These are phyloP conservation scores for Entamoeba nuttalli DNA, from an alignment of 208 protist genomes.

Conservation along the genomic window DNA sequence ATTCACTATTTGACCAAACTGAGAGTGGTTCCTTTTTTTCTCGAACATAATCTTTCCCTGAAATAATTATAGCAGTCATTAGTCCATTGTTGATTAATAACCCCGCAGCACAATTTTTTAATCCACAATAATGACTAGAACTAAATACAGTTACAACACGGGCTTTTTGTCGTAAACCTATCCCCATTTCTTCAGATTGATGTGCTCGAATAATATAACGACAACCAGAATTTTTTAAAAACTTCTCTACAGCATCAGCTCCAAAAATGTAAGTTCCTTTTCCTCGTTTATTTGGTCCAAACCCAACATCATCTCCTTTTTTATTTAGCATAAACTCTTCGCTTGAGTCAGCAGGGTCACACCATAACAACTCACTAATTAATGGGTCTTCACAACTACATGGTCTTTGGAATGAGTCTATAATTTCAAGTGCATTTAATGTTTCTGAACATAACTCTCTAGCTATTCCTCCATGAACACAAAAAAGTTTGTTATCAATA, in stretches of 20 bases:
- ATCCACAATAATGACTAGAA: not conserved
- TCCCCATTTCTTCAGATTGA: not conserved
- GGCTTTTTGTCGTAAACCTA: not conserved
- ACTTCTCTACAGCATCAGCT: not conserved
- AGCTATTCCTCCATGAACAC: constrained; percentile 68
- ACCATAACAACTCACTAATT: not conserved
- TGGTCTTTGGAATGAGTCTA: not conserved
- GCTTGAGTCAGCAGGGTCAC: not conserved
- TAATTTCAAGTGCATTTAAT: not conserved
- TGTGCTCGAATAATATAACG: not conserved
- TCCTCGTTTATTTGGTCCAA: not conserved
- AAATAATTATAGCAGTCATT: not conserved
- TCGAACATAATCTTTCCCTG: not conserved
- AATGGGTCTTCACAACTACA: not conserved
- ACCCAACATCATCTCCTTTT: not conserved
- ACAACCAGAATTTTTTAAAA: not conserved
- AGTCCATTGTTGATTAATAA: not conserved
- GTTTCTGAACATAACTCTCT: not conserved
- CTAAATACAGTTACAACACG: not conserved
- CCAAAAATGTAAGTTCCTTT: not conserved
- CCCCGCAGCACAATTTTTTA: not conserved
- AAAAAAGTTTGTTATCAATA: constrained; percentile 55
- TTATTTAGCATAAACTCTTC: not conserved
- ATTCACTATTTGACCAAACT: not conserved
- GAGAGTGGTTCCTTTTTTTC: not conserved